phyloP scores from a whole-genome alignment of 1,139 yeast genomes.

The Ogataea hybrid region DNA sequence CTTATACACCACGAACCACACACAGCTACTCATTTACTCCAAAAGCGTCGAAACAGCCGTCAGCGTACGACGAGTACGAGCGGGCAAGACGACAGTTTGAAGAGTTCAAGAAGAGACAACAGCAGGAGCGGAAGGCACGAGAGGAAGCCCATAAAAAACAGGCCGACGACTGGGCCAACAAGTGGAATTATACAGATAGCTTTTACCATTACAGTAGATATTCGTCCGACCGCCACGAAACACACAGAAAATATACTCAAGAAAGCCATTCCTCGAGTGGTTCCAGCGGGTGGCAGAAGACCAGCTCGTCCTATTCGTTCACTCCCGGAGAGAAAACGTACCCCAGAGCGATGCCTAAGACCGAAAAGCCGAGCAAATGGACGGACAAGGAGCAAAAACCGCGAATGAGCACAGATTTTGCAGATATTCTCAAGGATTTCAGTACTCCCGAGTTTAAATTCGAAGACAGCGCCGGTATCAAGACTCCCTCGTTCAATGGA shows the following conservation, averaged over 20 bases:
- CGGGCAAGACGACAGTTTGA: conserved; percentile 19
- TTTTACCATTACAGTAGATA: conserved; percentile 11
- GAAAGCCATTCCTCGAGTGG: neutral
- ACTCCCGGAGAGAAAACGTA: conserved; percentile 24
- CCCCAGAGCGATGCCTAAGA: conserved; percentile 21
- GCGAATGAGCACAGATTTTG: conserved; percentile 1
- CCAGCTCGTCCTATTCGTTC: conserved; percentile 24
- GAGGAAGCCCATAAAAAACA: conserved; percentile 1
- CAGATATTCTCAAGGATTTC: conserved; percentile 9
- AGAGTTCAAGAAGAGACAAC: conserved; percentile 17
- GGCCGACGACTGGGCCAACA: conserved; percentile 1
- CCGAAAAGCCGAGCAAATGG: conserved; percentile 2
- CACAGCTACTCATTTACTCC: conserved; percentile 7
- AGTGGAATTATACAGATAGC: conserved; percentile 8
- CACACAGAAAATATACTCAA: neutral
- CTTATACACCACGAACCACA: neutral
- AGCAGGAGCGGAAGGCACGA: conserved; percentile 14
- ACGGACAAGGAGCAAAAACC: neutral
- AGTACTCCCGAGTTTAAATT: conserved; percentile 4
- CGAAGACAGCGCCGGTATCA: neutral
- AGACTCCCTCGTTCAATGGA: conserved; percentile 12
- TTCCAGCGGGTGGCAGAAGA: conserved; percentile 19
- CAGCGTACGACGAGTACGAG: conserved; percentile 16
- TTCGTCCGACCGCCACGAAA: neutral
- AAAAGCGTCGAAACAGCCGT: neutral